These are phyloP conservation scores for Malus hybrid DNA, from an alignment of 331 rosid genomes.

Conservation along the genomic window DNA sequence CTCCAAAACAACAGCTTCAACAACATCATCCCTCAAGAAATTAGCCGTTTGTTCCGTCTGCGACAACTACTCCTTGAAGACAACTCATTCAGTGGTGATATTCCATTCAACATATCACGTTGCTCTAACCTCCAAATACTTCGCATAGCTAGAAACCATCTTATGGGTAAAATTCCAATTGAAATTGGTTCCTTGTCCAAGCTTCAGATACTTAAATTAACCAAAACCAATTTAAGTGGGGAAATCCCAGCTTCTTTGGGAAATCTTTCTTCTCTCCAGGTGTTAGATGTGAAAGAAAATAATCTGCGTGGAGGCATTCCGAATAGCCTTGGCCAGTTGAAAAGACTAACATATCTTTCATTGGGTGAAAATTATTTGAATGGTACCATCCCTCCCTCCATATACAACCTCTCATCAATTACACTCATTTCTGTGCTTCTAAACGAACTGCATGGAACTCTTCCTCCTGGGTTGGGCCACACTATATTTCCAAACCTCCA, in stretches of 20 bases:
- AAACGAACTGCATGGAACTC: no score
- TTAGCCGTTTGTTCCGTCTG: no score
- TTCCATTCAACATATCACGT: neutral
- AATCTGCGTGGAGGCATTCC: slow-evolving; percentile 16
- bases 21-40: no score
- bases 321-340: slow-evolving; percentile 12
- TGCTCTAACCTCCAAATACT: slow-evolving; percentile 10
- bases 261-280: slow-evolving; percentile 14
- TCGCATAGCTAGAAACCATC: neutral
- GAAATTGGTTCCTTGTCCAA: neutral
- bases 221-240: slow-evolving; percentile 13
- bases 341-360: neutral
- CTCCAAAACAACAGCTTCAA: neutral
- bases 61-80: no score
- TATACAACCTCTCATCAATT: no score
- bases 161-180: neutral
- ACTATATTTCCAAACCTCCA: no score
- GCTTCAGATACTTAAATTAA: neutral
- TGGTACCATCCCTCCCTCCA: neutral
- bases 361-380: neutral
- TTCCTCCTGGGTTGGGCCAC: no score
- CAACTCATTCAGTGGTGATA: no score
- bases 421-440: no score
- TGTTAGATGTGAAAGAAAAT: neutral
- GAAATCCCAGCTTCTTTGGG: slow-evolving; percentile 29